Evolutionary conservation across 1,284 basidiomycete genomes (phyloP).

Genomic region (Ceratobasidium sp.): DNA sequence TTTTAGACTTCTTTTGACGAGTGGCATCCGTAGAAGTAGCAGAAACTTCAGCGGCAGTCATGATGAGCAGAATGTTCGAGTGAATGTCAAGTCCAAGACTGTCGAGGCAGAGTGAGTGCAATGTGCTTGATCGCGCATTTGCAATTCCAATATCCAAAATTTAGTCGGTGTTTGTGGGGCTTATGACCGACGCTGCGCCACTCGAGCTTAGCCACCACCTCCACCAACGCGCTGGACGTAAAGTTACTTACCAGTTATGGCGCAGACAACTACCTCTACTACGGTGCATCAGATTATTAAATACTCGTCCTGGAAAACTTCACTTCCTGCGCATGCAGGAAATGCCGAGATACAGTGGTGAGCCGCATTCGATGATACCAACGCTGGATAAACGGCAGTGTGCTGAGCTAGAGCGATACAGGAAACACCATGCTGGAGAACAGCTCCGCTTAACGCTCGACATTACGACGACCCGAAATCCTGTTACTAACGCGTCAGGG

Average conservation of each 20-base stretch:
- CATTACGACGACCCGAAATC: not conserved
- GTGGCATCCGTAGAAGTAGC: not conserved
- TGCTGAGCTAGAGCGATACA: not conserved
- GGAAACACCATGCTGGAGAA: conserved; percentile 34
- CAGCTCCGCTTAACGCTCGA: conserved; percentile 23
- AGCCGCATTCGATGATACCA: not conserved
- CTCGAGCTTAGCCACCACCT: conserved; percentile 6
- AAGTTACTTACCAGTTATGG: conserved; percentile 3
- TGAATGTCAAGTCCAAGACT: not conserved
- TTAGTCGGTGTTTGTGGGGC: conserved; percentile 31
- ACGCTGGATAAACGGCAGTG: not conserved
- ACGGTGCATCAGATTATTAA: conserved; percentile 31
- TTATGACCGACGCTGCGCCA: not conserved
- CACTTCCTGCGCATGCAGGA: not conserved
- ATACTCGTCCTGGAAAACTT: conserved; percentile 16
- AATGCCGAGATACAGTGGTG: conserved; percentile 27
- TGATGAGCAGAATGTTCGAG: not conserved
- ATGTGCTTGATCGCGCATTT: not conserved
- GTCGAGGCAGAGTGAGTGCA: not conserved
- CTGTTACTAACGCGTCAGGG: not conserved
- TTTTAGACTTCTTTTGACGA: conserved; percentile 40
- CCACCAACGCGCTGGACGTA: not conserved
- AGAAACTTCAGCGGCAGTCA: conserved; percentile 5
- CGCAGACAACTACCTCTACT: conserved; percentile 23
- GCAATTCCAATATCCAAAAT: conserved; percentile 30